Evolutionary conservation across 2,329 filamentous ascomycete genomes (phyloP).

Genomic region (Fusarium phyllophilum): DNA sequence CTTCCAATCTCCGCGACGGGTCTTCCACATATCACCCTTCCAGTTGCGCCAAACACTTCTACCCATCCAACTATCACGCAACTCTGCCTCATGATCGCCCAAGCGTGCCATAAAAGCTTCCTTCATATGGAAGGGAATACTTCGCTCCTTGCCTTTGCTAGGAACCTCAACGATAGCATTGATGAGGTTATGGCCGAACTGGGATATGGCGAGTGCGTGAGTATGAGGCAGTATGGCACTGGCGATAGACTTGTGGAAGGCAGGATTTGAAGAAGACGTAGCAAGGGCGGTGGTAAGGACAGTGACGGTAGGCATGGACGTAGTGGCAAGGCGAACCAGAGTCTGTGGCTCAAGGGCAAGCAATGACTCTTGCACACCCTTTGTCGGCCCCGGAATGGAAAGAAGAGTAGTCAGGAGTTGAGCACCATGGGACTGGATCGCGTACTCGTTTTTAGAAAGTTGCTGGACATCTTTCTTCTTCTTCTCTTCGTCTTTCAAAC

Average conservation of each 20-base stretch:
- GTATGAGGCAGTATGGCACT: constrained; percentile 58
- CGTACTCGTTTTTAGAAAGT: constrained; percentile 65
- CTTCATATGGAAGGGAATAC: constrained; percentile 67
- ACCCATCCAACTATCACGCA: constrained; percentile 65
- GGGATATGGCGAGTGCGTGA: constrained; percentile 59
- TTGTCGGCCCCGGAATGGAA: constrained; percentile 74
- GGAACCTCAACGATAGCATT: constrained; percentile 61
- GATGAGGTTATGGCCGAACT: constrained; percentile 63
- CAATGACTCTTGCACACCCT: constrained; percentile 79
- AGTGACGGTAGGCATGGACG: constrained; percentile 59
- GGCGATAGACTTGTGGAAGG: constrained; percentile 67
- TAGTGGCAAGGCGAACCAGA: constrained; percentile 71
- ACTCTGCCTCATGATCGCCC: constrained; percentile 57
- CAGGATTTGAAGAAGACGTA: constrained; percentile 58
- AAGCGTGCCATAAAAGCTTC: constrained; percentile 64
- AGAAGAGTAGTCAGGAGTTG: constrained; percentile 85
- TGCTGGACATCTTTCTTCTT: constrained; percentile 52
- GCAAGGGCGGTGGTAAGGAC: constrained; percentile 63
- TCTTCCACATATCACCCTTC: constrained; percentile 68
- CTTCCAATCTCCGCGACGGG: constrained; percentile 64
- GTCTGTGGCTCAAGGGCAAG: constrained; percentile 65
- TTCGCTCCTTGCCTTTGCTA: constrained; percentile 58
- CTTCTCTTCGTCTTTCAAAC: constrained; percentile 53
- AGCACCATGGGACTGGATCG: constrained; percentile 75
- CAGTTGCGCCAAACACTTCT: constrained; percentile 67